A percentile compares a stretch with the other conserved stretches of the same genome.
These are phyloP conservation scores for Salvia splendens DNA, from an alignment of 257 asterid species.

Conservation along the genomic window DNA sequence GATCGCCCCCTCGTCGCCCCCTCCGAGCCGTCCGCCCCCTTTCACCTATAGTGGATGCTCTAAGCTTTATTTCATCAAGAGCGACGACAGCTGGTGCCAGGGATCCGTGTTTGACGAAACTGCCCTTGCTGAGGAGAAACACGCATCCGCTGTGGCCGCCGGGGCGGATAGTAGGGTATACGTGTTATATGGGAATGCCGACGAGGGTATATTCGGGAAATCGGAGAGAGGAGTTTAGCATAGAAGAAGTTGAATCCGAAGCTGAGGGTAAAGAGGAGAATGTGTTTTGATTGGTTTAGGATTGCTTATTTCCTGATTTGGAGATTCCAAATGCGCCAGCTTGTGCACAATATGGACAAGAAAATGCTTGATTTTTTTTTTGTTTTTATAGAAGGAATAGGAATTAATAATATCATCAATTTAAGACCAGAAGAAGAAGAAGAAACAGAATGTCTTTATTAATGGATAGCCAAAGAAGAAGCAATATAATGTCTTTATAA, in stretches of 20 bases:
- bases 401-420: no score
- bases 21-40: no score
- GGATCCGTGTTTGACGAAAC: conserved; percentile 87
- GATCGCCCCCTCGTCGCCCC: no score
- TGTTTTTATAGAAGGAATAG: no score
- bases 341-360: conserved; percentile 68
- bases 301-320: conserved; percentile 61
- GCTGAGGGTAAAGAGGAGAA: conserved; percentile 59
- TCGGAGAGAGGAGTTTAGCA: conserved; percentile 54
- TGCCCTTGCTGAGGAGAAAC: conserved; percentile 63
- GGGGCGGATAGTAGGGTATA: conserved; percentile 74
- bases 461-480: no score
- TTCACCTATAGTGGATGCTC: no score
- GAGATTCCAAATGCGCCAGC: conserved; percentile 83
- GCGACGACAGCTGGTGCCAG: conserved; percentile 77
- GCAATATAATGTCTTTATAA: neutral
- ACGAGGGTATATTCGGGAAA: conserved; percentile 59
- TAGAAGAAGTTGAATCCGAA: conserved; percentile 60
- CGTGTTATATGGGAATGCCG: conserved; percentile 71
- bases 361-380: conserved; percentile 44
- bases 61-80: conserved; percentile 54
- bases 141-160: conserved; percentile 62
- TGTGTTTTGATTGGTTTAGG: conserved; percentile 80
- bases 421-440: no score
- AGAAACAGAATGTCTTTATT: no score